These are phyloP conservation scores for Sporothrix pallida DNA, from an alignment of 2,329 filamentous ascomycete genomes.

Conservation along the genomic window DNA sequence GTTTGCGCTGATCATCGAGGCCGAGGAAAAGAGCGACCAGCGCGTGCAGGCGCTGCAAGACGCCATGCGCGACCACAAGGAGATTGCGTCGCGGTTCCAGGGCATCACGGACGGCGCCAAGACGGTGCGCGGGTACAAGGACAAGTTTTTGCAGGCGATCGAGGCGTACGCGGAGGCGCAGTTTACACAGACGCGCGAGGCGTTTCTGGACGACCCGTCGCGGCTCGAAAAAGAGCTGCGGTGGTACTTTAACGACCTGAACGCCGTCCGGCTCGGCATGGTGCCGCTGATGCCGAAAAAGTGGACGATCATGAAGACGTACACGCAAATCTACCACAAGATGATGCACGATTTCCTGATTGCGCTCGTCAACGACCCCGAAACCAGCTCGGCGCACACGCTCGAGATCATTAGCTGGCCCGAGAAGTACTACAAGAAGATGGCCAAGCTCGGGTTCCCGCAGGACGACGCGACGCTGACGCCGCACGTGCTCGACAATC, in stretches of 20 bases:
- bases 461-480: slow-evolving; percentile 68
- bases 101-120: slow-evolving; percentile 94
- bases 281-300: slow-evolving; percentile 89
- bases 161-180: slow-evolving; percentile 73
- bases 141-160: slow-evolving; percentile 87
- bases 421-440: slow-evolving; percentile 94
- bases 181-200: slow-evolving; percentile 72
- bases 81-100: slow-evolving; percentile 91
- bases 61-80: slow-evolving; percentile 92
- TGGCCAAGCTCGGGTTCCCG: slow-evolving; percentile 84
- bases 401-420: slow-evolving; percentile 94
- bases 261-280: slow-evolving; percentile 93
- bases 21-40: slow-evolving; percentile 95
- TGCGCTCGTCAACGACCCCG: slow-evolving; percentile 79
- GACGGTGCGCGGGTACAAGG: slow-evolving; percentile 92
- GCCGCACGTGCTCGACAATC: slow-evolving; percentile 87
- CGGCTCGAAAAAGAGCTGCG: slow-evolving; percentile 85
- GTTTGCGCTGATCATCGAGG: slow-evolving; percentile 88
- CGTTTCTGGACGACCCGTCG: slow-evolving; percentile 82
- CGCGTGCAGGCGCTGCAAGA: slow-evolving; percentile 90
- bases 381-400: slow-evolving; percentile 84
- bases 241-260: slow-evolving; percentile 98
- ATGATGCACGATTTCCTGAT: slow-evolving; percentile 96
- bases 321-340: slow-evolving; percentile 86
- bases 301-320: slow-evolving; percentile 94